Evolutionary conservation across 352 stramenopile genomes (phyloP), one percentile per base, ranked within the genome.

Genomic region (Thraustochytrium sp.): DNA sequence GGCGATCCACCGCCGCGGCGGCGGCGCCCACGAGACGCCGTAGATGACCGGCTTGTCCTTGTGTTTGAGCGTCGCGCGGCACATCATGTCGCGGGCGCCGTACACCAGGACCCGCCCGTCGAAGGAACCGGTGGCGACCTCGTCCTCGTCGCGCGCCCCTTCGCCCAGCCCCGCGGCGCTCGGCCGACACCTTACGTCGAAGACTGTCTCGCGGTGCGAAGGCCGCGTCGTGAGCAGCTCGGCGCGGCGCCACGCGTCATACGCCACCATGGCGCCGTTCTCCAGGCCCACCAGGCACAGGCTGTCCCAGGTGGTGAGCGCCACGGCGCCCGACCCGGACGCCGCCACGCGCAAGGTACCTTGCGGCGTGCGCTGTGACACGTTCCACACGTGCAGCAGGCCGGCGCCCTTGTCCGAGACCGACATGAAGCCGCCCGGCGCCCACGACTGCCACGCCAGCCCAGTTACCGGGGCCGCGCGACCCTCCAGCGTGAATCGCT

Each of bases 321-420:
- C 76, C n/a, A 77, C 82, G 48, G 49, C 76, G 18, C 62, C 55
- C 1, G 56, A 56, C 3, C 77, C 44, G 11, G 49, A 51, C 42
- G 21, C 26, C n/a, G 51, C 53, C 18, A 85, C 65, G 21, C 62
- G 84, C 38, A 85, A 2, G 16, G 80, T 65, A 8, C 84, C 56
- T 3, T 84, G 21, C 9, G 84, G 84, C 21, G 40, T 44, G 23
- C 46, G 38, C 44, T 87, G 85, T 23, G 85, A 87, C 18, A 87
- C 85, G 42, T 87, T 87, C 85, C 85, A 87, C 2, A 87, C 36
- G 37, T 86, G 84, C 11, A 86, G 26, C 31, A 85, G 74, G 29
- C 85, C 85, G 13, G 77, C 78, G 46, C 46, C 40, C 37, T 76
- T 63, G 11, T 68, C 82, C 21, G 84, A 84, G n/a, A 85, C 62